Evolutionary conservation across 2,329 filamentous ascomycete genomes (phyloP).

Genomic region (Hawksworthiomyces lignivorus): DNA sequence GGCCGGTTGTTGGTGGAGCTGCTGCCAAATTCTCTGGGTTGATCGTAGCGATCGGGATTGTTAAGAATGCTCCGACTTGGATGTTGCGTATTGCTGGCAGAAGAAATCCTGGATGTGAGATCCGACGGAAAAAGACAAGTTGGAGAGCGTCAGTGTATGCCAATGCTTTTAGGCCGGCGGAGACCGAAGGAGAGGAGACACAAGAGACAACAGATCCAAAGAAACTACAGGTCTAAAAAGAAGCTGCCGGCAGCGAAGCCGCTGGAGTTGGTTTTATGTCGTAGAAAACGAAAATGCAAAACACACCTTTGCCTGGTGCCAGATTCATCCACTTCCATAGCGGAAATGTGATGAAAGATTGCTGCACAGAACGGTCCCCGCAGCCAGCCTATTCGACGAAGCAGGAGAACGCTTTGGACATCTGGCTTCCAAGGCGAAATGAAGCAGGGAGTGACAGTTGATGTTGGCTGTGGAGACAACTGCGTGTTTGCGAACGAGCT

Average conservation of each 20-base stretch:
- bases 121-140: too few species aligned
- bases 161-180: too few species aligned
- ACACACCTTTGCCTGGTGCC: slow-evolving; percentile 31
- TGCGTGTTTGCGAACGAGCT: too few species aligned
- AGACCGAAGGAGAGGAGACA: neutral
- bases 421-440: neutral
- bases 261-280: too few species aligned
- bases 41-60: slow-evolving; percentile 4
- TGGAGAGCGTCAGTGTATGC: too few species aligned
- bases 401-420: neutral
- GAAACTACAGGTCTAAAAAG: neutral
- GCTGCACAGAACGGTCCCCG: slow-evolving; percentile 3
- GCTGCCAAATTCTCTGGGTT: neutral
- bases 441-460: neutral
- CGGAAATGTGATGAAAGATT: slow-evolving; percentile 17
- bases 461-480: neutral
- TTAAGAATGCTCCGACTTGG: neutral
- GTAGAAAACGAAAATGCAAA: slow-evolving; percentile 6
- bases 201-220: neutral
- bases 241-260: too few species aligned
- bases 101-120: slow-evolving; percentile 9
- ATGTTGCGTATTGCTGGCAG: slow-evolving; percentile 18
- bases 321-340: slow-evolving; percentile 33
- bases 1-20: neutral
- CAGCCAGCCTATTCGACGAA: slow-evolving; percentile 11